Evolutionary conservation across 1,284 basidiomycete genomes (phyloP), one percentile per base, ranked within the genome.

Genomic region (Cryptococcus deneoformans): DNA sequence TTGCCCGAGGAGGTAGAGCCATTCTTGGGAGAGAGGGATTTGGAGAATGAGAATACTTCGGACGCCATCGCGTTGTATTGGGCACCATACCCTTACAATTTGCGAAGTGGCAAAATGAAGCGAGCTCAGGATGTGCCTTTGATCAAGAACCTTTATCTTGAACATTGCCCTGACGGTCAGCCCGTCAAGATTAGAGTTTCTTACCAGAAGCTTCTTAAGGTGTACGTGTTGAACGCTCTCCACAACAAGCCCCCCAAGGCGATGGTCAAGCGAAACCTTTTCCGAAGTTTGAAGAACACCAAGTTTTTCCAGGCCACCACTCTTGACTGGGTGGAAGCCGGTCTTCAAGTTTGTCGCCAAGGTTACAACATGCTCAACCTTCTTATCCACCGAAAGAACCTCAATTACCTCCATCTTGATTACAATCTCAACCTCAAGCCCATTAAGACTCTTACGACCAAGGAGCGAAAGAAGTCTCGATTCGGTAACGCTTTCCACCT

Each of bases 331-430:
- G 95, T 99, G 37, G 96, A 99, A 78, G 96, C 95, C 3, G 96
- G 96, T 71, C 80, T 99, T 61, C 96, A 99, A 79, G 96, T 99
- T 55, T 96, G 93, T 80, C 82, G 95, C 65, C 96, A 99, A 76
- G 95, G 95, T 38, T 99, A 97, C 81, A 99, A 99, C 80, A 99
- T 99, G 96, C 82, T 99, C 63, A 99, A 99, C 78, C 82, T 99
- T 38, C 83, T 99, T 60, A 99, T 99, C 68, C 96, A 99, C 80
- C 93, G 96, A 77, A 99, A 99, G 89, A 98, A 98, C 76, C 79
- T 99, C 77, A 98, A 98, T 76, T 97, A 97, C 77, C 75, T 81
- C 11, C 80, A 81, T 66, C 74, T 81, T 59, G 79, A 81, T 65
- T 81, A 80, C 76, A 81, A 81, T 71, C 67, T 77, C 56, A 78